A percentile compares a stretch with the other conserved stretches of the same genome.
Evolutionary conservation across 306 rosid genomes (phyloP).

Genomic region (Abrus pulchellus): DNA sequence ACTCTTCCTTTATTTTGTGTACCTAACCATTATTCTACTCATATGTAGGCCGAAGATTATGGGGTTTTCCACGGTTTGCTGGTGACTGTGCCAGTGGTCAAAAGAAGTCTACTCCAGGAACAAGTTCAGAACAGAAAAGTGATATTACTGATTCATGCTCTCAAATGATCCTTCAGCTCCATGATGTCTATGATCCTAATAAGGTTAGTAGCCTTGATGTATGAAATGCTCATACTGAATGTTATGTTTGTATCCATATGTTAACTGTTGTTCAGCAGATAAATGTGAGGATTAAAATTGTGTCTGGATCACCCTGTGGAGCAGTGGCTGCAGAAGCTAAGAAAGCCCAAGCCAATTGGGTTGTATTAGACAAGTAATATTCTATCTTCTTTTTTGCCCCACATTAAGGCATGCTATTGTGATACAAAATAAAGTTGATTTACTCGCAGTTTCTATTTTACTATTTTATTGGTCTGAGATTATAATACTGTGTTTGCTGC

Average conservation of each 20-base stretch:
- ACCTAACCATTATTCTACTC: slow-evolving; percentile 20
- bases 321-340: slow-evolving; percentile 91
- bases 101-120: slow-evolving; percentile 65
- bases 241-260: slow-evolving; percentile 30
- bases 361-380: slow-evolving; percentile 90
- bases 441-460: neutral
- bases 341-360: slow-evolving; percentile 89
- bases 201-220: slow-evolving; percentile 60
- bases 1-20: neutral
- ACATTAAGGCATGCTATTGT: slow-evolving; percentile 26
- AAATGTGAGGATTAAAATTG: slow-evolving; percentile 88
- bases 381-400: slow-evolving; percentile 7
- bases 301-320: slow-evolving; percentile 91
- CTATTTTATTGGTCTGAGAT: slow-evolving; percentile 28
- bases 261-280: slow-evolving; percentile 58
- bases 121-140: slow-evolving; percentile 73
- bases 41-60: slow-evolving; percentile 77
- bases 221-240: neutral
- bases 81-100: slow-evolving; percentile 90
- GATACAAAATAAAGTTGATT: slow-evolving; percentile 12
- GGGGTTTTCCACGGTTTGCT: slow-evolving; percentile 95
- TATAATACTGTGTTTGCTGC: slow-evolving; percentile 16
- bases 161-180: slow-evolving; percentile 98
- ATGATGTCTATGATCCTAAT: slow-evolving; percentile 96
- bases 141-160: slow-evolving; percentile 93